Evolutionary conservation across 2,329 filamentous ascomycete species (phyloP), one percentile per base, ranked within the genome.

Genomic region (Aaosphaeria arxii): DNA sequence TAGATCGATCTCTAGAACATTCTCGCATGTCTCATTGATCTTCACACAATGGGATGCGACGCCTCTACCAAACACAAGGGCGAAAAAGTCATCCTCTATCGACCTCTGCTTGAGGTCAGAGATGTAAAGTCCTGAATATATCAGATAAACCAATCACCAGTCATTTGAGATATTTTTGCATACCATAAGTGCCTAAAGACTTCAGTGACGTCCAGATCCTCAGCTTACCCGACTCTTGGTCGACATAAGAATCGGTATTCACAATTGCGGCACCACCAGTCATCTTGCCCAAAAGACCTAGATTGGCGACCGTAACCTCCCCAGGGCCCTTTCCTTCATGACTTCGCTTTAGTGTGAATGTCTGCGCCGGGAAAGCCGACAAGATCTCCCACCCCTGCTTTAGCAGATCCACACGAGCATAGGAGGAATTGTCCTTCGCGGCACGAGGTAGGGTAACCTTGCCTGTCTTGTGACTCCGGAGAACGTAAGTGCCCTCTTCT

Each of bases 211-310:
- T 82, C 58, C 84, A 82, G 9, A 95, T 71, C 6, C 82, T 71
- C 17, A 94, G 71, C 11, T 83, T 74, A 0, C 84, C 83, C 48
- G 82, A 85, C 4, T 50, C 52, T 6, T 78, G 74, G 33, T 79
- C 71, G 56, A 85, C 65, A 32, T 78, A 79, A 40, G 85, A 78
- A 30, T 80, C 77, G n/a, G 76, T 85, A 35, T 76, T 77, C 1
- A 86, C 74, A 6, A 96, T 79, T 0, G 90, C 91, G 1, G 89
- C 91, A 1, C 86, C 84, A 0, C 91, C 92, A 0, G 90, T 90
- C 88, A 97, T 95, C 70, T 96, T 96, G 2, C 82, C 87, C 4
- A 95, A 55, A 2, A 97, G 74, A 0, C 92, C 92, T 1, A 97
- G 70, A 13, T 87, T 84, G 1, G 89, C 84, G 1, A 91, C 75